These are phyloP conservation scores for Rhizopus sp. DNA, from an alignment of 371 early-diverging fungal species.

Conservation along the genomic window DNA sequence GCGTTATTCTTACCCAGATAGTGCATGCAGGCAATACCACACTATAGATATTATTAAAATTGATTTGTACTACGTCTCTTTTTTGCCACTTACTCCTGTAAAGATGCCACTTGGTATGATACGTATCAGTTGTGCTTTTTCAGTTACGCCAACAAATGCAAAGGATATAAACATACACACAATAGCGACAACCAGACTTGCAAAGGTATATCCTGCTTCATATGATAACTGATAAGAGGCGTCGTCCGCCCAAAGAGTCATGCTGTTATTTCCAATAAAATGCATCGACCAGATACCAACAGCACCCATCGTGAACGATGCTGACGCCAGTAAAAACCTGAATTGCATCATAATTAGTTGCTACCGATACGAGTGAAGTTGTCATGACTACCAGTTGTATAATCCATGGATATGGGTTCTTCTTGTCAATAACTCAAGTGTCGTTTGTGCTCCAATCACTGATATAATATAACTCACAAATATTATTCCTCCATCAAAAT, in stretches of 20 bases:
- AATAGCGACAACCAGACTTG: constrained; percentile 42
- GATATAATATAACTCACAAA: constrained; percentile 32
- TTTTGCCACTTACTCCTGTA: constrained; percentile 39
- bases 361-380: not conserved
- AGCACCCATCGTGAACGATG: constrained; percentile 46
- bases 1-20: constrained; percentile 39
- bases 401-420: constrained; percentile 32
- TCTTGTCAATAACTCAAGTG: constrained; percentile 31
- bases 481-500: constrained; percentile 30
- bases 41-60: constrained; percentile 17
- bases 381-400: constrained; percentile 31
- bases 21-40: constrained; percentile 47
- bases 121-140: constrained; percentile 35
- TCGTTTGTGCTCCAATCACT: constrained; percentile 32
- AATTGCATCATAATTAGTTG: not conserved
- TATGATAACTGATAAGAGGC: constrained; percentile 39
- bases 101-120: constrained; percentile 44
- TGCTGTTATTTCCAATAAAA: constrained; percentile 51
- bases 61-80: not conserved
- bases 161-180: constrained; percentile 48
- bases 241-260: constrained; percentile 17
- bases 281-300: constrained; percentile 56
- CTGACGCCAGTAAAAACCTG: constrained; percentile 43
- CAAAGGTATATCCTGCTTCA: constrained; percentile 41
- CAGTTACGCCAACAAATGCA: constrained; percentile 44